Evolutionary conservation across 2,329 filamentous ascomycete genomes (phyloP), one percentile per base, ranked within the genome.

Genomic region (Diaporthe capsici): DNA sequence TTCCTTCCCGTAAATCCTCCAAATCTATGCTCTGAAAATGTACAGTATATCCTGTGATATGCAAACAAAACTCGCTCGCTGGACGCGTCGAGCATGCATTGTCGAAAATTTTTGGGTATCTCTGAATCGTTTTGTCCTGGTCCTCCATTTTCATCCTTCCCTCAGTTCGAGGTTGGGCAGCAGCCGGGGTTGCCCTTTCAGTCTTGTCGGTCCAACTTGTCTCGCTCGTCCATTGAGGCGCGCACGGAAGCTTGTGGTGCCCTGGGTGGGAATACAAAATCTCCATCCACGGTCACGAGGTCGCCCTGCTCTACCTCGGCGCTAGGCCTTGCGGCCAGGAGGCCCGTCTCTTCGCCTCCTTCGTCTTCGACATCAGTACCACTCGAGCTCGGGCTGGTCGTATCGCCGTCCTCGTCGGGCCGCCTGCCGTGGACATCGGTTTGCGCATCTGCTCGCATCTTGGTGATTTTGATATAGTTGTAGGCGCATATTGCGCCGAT

Each of bases 401-500:
- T 12, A 75, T 80, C 15, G 77, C 83, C 75, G 20, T 83, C 82
- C 15, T 79, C 78, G 8, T 80, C 82, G 75, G 83, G 80, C 74
- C 86, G 85, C 42, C 82, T 84, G 12, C 82, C 82, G 71, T 90
- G 88, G 2, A 87, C 88, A 39, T 88, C 86, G 47, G 84, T 81
- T 80, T 88, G 88, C 1, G 95, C 95, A 17, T 98, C 94, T 73
- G 90, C 86, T 63, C 94, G 90, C 97, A 99, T 98, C 84, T 94
- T 95, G 67, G 88, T 89, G 78, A 98, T 95, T 84, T 99, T 98
- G 84, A 98, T 92, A 82, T 94, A 98, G 82, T 99, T 99, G 85
- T 99, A 99, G 20, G 92, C 92, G 7, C 88, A 92, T 78, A 99
- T 99, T 78, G 95, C 96, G 57, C 89, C 87, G 79, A 98, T 94